Base-by-base conservation (phyloP, 306 rosid genomes). In the Dalbergia oliveri region DNA sequence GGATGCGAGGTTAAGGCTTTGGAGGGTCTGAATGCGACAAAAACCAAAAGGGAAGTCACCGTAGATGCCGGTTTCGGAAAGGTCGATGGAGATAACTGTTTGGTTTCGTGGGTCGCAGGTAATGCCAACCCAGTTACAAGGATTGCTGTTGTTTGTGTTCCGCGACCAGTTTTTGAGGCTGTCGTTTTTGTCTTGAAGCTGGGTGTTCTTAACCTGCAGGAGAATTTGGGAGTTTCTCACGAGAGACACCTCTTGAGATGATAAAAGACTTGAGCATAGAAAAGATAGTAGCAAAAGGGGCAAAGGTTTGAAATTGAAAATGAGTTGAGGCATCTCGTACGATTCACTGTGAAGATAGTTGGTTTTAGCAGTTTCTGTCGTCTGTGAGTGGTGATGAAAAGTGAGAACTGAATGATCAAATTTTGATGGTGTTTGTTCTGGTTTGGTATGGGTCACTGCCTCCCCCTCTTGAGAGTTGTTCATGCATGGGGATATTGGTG, bases 81-180 rank as follows among this genome's bases (percentile, higher is more conserved):
- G 75, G 69, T 91, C 87, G 5, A 95, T 77, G 1, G 97, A 77
- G 41, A 89, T 34, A 21, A 95, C 81, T 0, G 88, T 84, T 8
- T 4, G 49, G 39, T 83, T 80, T 1, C 31, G 16, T 8, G 58
- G 4, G 45, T 89, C 93, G 77, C 98, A 93, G 45, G 86, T 82
- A 61, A 95, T 83, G 9, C 97, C 98, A 3, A 88, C 73, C 97
- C 97, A 95, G 67, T 75, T 82, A 79, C 98, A 95, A 16, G 94
- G 89, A 70, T 49, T 76, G 5, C 45, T 66, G 1, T 61, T 64
- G 2, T 60, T 33, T 11, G 10, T 7, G 70, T 75, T 81, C 0
- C 79, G 82, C 34, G 81, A 69, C 98, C 97, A 95, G 16, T 82
- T 64, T 6, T 77, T 37, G 44, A 93, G 95, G 58, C 44, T 75